Base-by-base conservation (phyloP, 768 basidiomycete species). In the Russula dissimulans region DNA sequence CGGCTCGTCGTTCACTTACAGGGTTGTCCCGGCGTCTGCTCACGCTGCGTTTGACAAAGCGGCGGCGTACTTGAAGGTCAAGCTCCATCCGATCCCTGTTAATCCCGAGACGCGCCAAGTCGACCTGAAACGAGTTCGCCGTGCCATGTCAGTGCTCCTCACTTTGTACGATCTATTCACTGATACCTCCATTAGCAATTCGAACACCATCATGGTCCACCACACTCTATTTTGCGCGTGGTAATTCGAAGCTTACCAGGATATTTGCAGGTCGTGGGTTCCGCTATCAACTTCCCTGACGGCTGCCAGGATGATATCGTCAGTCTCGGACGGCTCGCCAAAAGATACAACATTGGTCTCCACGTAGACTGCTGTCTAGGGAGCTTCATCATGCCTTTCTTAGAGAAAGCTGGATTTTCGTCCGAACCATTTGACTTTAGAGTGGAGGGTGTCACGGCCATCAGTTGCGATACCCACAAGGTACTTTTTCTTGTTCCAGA, bases 41-140 rank as follows among this genome's bases (percentile, higher is more conserved):
- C 95, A 97, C 68, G 92, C 92, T 2, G 95, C 95, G 0, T 99
- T 99, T 70, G 87, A 93, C 76, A 99, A 99, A 71, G 94, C 87
- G 4, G 86, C 84, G 1, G 81, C 84, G 9, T 97, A 95, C 71
- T 81, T 97, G 69, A 82, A 83, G 14, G 83, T 99, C 76, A 97
- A 97, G 76, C 77, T 95, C 5, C 93, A 93, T 67, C 79, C 81
- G 34, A 81, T 99, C 48, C 91, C 94, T 0, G 85, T 98, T 26
- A 79, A 97, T 67, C 75, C 78, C 2, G 70, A 74, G 17, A 92
- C 92, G 17, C 83, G 95, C 18, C 82, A 86, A 69, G 93, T 86
- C 7, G 79, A 94, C 70, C 64, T 97, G 51, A 84, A 81, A 62
- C 79, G 77, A 32, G 87, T 97, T 51, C 82, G 79, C 60, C 81